A percentile compares a stretch with the other conserved stretches of the same genome.
These are phyloP conservation scores for Nothophoma quercina DNA, from an alignment of 2,329 filamentous ascomycete species.

Conservation along the genomic window DNA sequence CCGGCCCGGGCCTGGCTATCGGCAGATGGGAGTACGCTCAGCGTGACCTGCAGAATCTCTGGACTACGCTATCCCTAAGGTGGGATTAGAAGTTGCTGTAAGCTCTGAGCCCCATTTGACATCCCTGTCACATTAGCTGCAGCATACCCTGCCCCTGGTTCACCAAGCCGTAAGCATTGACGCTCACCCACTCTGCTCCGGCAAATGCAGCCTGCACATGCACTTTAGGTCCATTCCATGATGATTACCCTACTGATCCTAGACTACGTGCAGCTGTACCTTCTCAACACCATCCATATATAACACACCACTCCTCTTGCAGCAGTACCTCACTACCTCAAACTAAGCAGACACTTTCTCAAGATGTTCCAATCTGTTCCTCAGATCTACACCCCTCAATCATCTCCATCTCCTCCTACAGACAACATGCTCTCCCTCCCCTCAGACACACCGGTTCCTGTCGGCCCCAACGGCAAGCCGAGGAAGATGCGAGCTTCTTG, in stretches of 20 bases:
- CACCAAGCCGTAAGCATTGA: slow-evolving; percentile 42
- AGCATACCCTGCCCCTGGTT: slow-evolving; percentile 37
- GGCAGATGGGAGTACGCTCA: slow-evolving; percentile 28
- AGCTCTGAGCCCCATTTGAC: slow-evolving; percentile 47
- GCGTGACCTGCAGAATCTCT: slow-evolving; percentile 31
- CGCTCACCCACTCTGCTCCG: slow-evolving; percentile 35
- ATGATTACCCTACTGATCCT: slow-evolving; percentile 30
- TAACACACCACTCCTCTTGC: slow-evolving; percentile 34
- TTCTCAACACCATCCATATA: slow-evolving; percentile 38
- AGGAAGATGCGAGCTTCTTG: slow-evolving; percentile 50
- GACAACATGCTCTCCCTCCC: slow-evolving; percentile 34
- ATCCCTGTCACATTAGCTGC: slow-evolving; percentile 39
- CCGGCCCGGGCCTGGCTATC: slow-evolving; percentile 26
- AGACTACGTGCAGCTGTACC: slow-evolving; percentile 26
- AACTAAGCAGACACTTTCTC: slow-evolving; percentile 19
- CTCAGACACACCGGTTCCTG: slow-evolving; percentile 29
- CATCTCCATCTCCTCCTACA: slow-evolving; percentile 33
- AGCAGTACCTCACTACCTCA: slow-evolving; percentile 21
- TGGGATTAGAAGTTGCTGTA: slow-evolving; percentile 36
- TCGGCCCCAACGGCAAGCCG: slow-evolving; percentile 38
- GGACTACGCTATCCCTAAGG: slow-evolving; percentile 32
- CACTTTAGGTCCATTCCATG: slow-evolving; percentile 29
- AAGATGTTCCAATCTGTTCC: slow-evolving; percentile 43
- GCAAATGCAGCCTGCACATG: slow-evolving; percentile 34
- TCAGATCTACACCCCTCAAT: slow-evolving; percentile 34